Conservation (phyloP, 1,284 basidiomycete species). For the Ganoderma meredithae region DNA sequence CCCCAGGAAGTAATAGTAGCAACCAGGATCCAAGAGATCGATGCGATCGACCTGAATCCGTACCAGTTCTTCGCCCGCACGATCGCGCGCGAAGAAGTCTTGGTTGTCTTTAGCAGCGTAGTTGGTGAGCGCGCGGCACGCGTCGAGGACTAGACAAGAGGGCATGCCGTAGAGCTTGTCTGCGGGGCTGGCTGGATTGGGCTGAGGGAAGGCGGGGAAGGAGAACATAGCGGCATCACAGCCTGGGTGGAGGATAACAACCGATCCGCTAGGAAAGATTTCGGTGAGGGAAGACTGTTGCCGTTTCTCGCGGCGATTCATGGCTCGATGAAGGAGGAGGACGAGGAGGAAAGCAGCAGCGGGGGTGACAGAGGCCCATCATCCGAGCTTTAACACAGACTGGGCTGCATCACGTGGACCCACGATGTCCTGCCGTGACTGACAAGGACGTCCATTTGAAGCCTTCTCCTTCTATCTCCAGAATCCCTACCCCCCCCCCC, state of each 20-base stretch:
- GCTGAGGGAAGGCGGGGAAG: background rate
- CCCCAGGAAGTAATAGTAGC: background rate
- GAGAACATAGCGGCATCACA: background rate
- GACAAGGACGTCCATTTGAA: too few species aligned
- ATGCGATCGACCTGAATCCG: background rate
- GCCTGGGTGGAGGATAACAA: background rate
- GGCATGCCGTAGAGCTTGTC: background rate
- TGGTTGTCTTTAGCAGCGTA: background rate
- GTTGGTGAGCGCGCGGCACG: background rate
- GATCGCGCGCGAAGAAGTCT: background rate
- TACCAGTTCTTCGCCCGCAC: background rate
- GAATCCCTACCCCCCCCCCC: too few species aligned
- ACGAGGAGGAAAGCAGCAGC: background rate
- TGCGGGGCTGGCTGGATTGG: background rate
- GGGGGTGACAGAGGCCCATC: background rate
- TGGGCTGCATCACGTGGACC: background rate
- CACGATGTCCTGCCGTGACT: background rate
- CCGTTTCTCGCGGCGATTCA: background rate
- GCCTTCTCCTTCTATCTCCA: too few species aligned
- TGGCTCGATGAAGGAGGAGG: background rate
- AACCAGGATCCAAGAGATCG: background rate
- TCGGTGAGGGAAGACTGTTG: background rate
- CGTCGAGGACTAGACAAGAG: background rate
- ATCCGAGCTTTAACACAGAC: background rate
- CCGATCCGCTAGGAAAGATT: background rate